Percentiles rank a stretch among this genome's conserved stretches.
Conservation (phyloP, 75 land plant species). For the Cryptomeria japonica region DNA sequence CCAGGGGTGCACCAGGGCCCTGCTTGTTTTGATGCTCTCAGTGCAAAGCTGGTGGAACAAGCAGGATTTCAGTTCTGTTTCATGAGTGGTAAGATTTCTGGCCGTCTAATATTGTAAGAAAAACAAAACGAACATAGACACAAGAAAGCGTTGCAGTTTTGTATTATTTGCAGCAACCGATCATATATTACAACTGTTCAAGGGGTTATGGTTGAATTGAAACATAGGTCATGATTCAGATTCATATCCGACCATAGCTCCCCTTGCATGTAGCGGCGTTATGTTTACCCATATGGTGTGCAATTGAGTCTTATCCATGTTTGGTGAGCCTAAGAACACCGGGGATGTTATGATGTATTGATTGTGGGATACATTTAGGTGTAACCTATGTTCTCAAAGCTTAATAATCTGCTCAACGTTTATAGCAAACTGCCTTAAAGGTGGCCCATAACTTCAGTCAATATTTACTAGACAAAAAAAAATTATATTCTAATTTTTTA, state of each 20-base stretch:
- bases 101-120: neutral
- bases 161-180: neutral
- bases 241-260: neutral
- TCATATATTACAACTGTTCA: neutral
- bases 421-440: no score
- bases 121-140: neutral
- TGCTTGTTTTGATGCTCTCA: constrained; percentile 94
- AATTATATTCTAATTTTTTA: no score
- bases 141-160: neutral
- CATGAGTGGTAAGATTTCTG: constrained; percentile 71
- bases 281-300: neutral
- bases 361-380: no score
- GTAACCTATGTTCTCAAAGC: no score
- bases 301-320: neutral
- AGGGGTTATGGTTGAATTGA: neutral
- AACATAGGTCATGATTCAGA: neutral
- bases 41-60: constrained; percentile 88
- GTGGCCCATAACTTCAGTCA: no score
- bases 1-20: constrained; percentile 94
- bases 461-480: no score
- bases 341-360: no score
- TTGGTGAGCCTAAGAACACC: neutral
- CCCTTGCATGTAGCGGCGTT: neutral
- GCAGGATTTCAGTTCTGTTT: constrained; percentile 88
- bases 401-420: no score